phyloP scores from a whole-genome alignment of 345 rosid species.

The Arabidopsis suecica region DNA sequence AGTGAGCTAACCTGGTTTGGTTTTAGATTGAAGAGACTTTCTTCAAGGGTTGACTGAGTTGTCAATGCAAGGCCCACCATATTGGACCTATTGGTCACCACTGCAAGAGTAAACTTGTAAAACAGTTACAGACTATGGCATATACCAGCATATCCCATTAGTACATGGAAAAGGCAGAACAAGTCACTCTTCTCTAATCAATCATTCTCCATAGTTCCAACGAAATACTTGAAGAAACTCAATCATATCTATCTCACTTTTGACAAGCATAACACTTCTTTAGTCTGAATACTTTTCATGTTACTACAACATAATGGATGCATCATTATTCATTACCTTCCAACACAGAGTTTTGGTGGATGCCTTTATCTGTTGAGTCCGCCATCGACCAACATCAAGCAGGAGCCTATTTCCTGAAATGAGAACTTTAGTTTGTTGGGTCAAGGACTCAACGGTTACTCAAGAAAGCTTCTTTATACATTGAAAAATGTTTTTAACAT shows the following conservation, averaged over 20 bases:
- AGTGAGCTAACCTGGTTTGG: constrained; percentile 19
- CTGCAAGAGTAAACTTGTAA: constrained; percentile 51
- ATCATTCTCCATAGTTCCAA: background rate
- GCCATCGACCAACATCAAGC: constrained; percentile 44
- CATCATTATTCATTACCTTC: background rate
- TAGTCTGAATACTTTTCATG: background rate
- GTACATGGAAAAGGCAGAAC: constrained; percentile 16
- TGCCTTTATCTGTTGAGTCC: constrained; percentile 73
- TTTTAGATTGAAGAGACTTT: constrained; percentile 34
- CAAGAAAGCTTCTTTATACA: constrained; percentile 40
- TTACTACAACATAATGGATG: background rate
- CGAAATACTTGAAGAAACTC: constrained; percentile 33
- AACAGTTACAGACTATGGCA: constrained; percentile 25
- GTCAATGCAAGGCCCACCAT: constrained; percentile 80
- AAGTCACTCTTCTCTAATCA: background rate
- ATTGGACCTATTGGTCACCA: constrained; percentile 44
- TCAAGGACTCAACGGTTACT: constrained; percentile 8
- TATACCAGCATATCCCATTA: constrained; percentile 20
- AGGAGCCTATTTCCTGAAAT: constrained; percentile 59
- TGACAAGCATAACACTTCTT: background rate
- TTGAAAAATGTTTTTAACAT: constrained; percentile 25
- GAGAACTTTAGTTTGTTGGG: background rate
- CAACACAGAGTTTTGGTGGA: background rate
- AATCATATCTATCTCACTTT: background rate
- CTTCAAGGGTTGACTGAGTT: constrained; percentile 65